Percentiles rank a stretch among this genome's conserved stretches.
Evolutionary conservation across 2,329 filamentous ascomycete genomes (phyloP).

Genomic region (Chrysosporium queenslandicum): DNA sequence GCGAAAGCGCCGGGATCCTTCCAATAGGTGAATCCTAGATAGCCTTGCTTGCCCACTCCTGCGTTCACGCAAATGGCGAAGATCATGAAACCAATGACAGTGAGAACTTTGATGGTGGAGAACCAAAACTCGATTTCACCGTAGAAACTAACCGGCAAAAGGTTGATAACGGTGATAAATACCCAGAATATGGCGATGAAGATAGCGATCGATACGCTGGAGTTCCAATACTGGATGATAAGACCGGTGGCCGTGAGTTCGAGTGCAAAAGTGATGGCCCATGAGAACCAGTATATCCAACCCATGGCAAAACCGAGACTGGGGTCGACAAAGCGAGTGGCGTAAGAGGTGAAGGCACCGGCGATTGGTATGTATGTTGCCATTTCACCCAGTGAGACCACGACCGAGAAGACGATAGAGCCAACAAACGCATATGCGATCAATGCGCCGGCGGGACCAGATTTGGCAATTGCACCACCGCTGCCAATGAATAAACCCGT

Average conservation of each 20-base stretch:
- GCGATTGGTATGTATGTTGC: constrained; percentile 67
- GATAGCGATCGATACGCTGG: constrained; percentile 54
- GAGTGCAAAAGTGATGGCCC: constrained; percentile 61
- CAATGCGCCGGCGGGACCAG: constrained; percentile 56
- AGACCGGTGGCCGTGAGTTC: constrained; percentile 63
- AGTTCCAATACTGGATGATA: constrained; percentile 66
- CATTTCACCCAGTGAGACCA: constrained; percentile 58
- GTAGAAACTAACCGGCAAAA: constrained; percentile 61
- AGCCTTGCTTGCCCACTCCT: constrained; percentile 58
- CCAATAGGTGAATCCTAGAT: constrained; percentile 67
- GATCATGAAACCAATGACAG: constrained; percentile 64
- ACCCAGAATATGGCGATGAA: constrained; percentile 67
- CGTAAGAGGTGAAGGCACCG: constrained; percentile 67
- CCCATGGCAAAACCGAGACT: constrained; percentile 68
- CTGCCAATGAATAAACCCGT: constrained; percentile 64
- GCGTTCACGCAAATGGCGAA: constrained; percentile 67
- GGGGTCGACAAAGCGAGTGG: constrained; percentile 62
- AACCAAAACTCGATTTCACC: constrained; percentile 74
- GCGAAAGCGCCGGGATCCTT: constrained; percentile 48
- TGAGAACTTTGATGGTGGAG: constrained; percentile 65
- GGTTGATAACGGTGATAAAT: constrained; percentile 58
- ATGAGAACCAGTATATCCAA: constrained; percentile 76
- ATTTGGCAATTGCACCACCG: constrained; percentile 51
- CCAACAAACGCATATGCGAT: constrained; percentile 62
- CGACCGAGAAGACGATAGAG: constrained; percentile 63